These are phyloP conservation scores for Chaetomium tenue DNA, from an alignment of 495 filamentous ascomycete genomes.

Conservation along the genomic window DNA sequence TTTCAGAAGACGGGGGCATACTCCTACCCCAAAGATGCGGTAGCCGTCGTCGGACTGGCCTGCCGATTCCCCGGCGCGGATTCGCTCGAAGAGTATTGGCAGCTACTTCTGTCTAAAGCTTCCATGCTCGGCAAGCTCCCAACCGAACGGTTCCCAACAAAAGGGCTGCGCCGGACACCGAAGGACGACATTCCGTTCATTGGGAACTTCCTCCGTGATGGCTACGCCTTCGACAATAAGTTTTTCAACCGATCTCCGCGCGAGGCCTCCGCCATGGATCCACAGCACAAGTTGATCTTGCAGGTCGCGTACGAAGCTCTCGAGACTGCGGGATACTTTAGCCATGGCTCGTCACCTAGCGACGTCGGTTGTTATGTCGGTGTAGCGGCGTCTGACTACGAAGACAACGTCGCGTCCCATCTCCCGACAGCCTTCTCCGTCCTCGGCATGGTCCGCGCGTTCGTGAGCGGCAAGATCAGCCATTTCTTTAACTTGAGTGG, in stretches of 20 bases:
- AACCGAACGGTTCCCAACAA: neutral
- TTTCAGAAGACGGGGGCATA: too few relatives aligned
- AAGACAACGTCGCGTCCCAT: conserved; percentile 40
- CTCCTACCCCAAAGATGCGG: too few relatives aligned
- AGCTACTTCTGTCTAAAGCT: conserved; percentile 18
- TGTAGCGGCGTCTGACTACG: conserved; percentile 37
- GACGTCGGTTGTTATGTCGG: conserved; percentile 31
- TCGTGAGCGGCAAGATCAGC: conserved; percentile 51
- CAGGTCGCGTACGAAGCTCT: conserved; percentile 77
- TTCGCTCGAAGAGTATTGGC: conserved; percentile 13
- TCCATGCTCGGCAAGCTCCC: conserved; percentile 9
- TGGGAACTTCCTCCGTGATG: conserved; percentile 40
- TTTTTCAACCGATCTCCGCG: conserved; percentile 59
- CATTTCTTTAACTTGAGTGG: conserved; percentile 49
- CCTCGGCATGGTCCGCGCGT: conserved; percentile 16
- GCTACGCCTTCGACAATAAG: conserved; percentile 46
- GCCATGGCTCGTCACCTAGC: neutral
- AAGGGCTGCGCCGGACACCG: neutral
- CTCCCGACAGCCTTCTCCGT: conserved; percentile 40
- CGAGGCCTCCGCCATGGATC: conserved; percentile 62
- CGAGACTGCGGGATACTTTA: conserved; percentile 59
- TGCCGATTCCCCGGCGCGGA: conserved; percentile 40
- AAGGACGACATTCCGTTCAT: neutral
- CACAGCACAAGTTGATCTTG: conserved; percentile 72
- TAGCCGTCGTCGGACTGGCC: conserved; percentile 41